A percentile compares a stretch with the other conserved stretches of the same genome.
Conservation (phyloP, 202 grass and related monocot genomes). For the Digitaria exilis region DNA sequence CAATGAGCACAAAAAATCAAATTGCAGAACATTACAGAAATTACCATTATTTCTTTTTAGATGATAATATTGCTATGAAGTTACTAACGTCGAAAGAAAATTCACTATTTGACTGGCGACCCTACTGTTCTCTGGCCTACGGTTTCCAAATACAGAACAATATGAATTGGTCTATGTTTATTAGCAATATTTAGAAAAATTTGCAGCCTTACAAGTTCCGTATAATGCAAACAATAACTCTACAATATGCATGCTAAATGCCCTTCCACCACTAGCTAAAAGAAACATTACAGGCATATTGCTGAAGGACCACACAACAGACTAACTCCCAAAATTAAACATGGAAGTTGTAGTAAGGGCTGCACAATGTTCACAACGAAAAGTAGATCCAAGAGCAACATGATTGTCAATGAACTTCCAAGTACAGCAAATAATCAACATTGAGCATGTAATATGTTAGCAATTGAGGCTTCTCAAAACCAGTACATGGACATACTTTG, state of each 20-base stretch:
- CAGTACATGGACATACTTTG: conserved; percentile 60
- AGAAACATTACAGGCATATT: conserved; percentile 27
- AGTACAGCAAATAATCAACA: conserved; percentile 11
- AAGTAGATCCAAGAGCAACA: background rate
- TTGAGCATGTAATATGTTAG: conserved; percentile 25
- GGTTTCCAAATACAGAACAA: conserved; percentile 9
- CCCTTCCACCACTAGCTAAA: background rate
- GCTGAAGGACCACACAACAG: background rate
- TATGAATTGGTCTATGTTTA: background rate
- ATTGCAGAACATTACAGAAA: conserved; percentile 8
- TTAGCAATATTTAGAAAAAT: background rate
- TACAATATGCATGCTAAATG: background rate
- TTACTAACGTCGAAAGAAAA: conserved; percentile 12
- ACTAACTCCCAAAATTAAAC: background rate
- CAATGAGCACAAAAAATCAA: conserved; percentile 30
- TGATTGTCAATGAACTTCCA: background rate
- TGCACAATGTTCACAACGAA: background rate
- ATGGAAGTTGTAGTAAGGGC: conserved; percentile 18
- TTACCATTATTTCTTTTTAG: background rate
- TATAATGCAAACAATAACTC: conserved; percentile 14
- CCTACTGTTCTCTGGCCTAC: background rate
- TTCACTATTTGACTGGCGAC: background rate
- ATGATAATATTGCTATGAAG: conserved; percentile 13
- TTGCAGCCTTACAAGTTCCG: background rate
- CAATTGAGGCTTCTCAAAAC: conserved; percentile 10